Percentiles rank a stretch among this genome's conserved stretches.
Conservation (phyloP, 495 filamentous ascomycete species). For the Penicillium herquei region DNA sequence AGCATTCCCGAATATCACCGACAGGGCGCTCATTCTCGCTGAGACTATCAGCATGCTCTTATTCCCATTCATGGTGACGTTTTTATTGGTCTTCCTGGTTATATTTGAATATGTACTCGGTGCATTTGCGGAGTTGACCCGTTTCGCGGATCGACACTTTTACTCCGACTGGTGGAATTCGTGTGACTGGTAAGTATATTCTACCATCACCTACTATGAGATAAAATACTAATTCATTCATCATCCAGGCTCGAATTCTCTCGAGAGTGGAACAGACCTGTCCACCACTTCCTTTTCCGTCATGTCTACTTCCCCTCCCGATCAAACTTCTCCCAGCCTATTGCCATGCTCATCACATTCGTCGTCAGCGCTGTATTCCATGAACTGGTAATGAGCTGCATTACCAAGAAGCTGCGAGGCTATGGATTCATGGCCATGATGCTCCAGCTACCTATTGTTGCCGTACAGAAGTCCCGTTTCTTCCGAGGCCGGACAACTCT, state of each 20-base stretch:
- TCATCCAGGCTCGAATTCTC: conserved; percentile 99
- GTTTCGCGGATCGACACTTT: conserved; percentile 92
- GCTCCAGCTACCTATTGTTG: conserved; percentile 91
- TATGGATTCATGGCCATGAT: conserved; percentile 96
- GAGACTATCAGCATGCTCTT: conserved; percentile 93
- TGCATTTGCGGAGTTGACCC: conserved; percentile 89
- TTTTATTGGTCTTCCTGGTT: conserved; percentile 91
- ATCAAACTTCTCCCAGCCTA: conserved; percentile 67
- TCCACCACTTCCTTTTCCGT: conserved; percentile 94
- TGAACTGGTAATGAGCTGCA: conserved; percentile 96
- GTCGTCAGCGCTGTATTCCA: conserved; percentile 85
- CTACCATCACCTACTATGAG: background rate
- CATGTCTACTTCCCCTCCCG: conserved; percentile 88
- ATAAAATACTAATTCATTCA: conserved; percentile 15
- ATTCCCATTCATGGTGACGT: conserved; percentile 96
- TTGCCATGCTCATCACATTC: conserved; percentile 90
- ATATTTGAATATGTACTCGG: conserved; percentile 97
- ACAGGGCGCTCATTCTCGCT: conserved; percentile 74
- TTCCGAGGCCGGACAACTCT: conserved; percentile 71
- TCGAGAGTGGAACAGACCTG: conserved; percentile 96
- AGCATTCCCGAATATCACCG: conserved; percentile 51
- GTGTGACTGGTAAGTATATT: conserved; percentile 47
- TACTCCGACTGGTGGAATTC: conserved; percentile 95
- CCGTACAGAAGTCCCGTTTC: conserved; percentile 77
- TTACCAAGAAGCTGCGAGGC: conserved; percentile 93